A percentile compares a stretch with the other conserved stretches of the same genome.
Evolutionary conservation across 768 basidiomycete species (phyloP).

Genomic region (Coprinopsis marcescibilis): DNA sequence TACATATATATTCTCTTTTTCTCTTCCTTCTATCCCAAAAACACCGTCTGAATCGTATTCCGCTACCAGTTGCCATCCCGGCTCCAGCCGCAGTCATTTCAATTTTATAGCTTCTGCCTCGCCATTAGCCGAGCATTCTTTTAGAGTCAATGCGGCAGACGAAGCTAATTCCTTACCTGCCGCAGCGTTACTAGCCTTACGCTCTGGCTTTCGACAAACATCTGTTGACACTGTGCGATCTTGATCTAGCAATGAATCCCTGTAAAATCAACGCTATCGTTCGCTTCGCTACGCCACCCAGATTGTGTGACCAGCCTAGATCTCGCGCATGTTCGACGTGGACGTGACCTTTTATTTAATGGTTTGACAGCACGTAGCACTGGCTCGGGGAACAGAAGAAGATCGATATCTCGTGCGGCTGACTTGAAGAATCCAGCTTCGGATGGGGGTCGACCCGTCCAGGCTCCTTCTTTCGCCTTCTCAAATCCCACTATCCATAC

Average conservation of each 20-base stretch:
- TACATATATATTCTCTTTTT: neutral
- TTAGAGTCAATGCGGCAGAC: constrained; percentile 4
- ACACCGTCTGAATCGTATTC: constrained; percentile 11
- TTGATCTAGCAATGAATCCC: constrained; percentile 1
- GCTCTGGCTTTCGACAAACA: constrained; percentile 6
- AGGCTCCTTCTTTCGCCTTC: constrained; percentile 7
- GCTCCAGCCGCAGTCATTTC: constrained; percentile 10
- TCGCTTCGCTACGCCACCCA: constrained; percentile 9
- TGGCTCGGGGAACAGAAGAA: neutral
- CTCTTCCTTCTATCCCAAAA: constrained; percentile 3
- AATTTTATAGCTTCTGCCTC: constrained; percentile 9
- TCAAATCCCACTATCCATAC: neutral
- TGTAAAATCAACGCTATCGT: neutral
- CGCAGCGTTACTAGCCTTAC: constrained; percentile 1
- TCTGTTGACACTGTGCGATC: neutral
- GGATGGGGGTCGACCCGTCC: neutral
- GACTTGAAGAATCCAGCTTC: neutral
- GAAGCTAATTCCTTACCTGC: constrained; percentile 1
- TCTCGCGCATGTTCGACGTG: constrained; percentile 8
- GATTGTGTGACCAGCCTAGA: constrained; percentile 8
- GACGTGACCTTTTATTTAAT: constrained; percentile 1
- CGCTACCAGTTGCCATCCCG: constrained; percentile 8
- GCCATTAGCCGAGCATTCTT: constrained; percentile 7
- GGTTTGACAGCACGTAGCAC: constrained; percentile 11
- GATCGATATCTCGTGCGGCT: neutral